These are phyloP conservation scores for Sabuloglossum arenarium DNA, from an alignment of 495 filamentous ascomycete species.

Conservation along the genomic window DNA sequence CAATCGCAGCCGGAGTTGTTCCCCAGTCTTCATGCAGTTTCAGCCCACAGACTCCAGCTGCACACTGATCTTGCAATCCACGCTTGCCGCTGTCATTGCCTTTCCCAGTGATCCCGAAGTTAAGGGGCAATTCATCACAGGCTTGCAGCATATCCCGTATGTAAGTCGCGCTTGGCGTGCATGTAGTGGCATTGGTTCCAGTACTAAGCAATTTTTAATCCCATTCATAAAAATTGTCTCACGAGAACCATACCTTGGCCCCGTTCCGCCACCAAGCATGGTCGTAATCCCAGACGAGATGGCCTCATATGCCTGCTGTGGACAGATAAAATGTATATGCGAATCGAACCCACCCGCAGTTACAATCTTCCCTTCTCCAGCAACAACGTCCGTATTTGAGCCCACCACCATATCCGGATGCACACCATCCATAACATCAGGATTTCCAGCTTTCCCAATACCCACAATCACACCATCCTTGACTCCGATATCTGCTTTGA, in stretches of 20 bases:
- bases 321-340: conserved; percentile 94
- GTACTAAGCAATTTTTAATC: conserved; percentile 29
- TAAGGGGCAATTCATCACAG: conserved; percentile 68
- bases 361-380: conserved; percentile 79
- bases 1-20: conserved; percentile 78
- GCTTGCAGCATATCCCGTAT: conserved; percentile 89
- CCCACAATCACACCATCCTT: conserved; percentile 73
- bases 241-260: conserved; percentile 37
- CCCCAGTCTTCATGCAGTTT: conserved; percentile 99
- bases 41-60: conserved; percentile 71
- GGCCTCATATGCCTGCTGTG: conserved; percentile 78
- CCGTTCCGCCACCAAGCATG: conserved; percentile 80
- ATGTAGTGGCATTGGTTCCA: conserved; percentile 89
- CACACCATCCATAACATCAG: conserved; percentile 88
- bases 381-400: conserved; percentile 86
- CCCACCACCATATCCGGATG: conserved; percentile 63
- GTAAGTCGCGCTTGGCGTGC: conserved; percentile 69
- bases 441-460: conserved; percentile 92
- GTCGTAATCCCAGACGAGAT: conserved; percentile 80
- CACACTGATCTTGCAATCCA: conserved; percentile 61
- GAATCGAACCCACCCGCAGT: conserved; percentile 85
- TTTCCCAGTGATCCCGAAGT: conserved; percentile 89
- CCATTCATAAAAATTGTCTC: neutral
- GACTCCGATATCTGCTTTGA: conserved; percentile 93
- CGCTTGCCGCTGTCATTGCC: conserved; percentile 65